Base-by-base conservation (phyloP, 805 yeast species). In the Lachancea mirantina region DNA sequence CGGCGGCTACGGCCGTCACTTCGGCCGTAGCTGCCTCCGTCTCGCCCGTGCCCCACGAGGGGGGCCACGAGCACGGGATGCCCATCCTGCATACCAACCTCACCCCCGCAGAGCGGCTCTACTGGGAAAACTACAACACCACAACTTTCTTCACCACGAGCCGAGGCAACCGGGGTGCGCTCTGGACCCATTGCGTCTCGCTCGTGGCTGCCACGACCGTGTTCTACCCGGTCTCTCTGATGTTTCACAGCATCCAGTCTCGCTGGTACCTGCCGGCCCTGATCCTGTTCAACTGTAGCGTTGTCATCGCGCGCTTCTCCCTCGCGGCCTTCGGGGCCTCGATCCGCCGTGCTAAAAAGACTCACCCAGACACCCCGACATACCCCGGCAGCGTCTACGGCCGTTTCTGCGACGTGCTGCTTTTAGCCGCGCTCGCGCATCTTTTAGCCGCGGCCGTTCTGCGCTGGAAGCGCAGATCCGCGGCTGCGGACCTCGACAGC, bases 91-190 rank as follows among this genome's bases (percentile, higher is more conserved):
- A 69, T 38, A 79, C 82, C 2, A 49, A 72, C 13, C 66, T 88
- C 30, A 67, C 76, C 11, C 79, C 88, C 1, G 81, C 76, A 27
- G 95, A 87, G 55, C 62, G 75, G 35, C 52, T 67, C 17, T 88
- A 70, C 57, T 88, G 96, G 96, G 76, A 75, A 30, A 52, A 58
- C 16, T 88, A 87, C 58, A 76, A 82, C 49, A 75, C 94, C 9
- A 79, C 89, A 2, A 77, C 84, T 3, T 87, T 69, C 54, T 76
- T 84, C 59, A 76, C 72, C 6, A 50, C 72, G 8, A 68, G 67
- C 0, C 26, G 30, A 19, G 67, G 74, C 3, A 67, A 68, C 42
- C 69, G 74, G 36, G 38, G 64, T 9, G 68, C 77, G 1, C 59
- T 87, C 18, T 64, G 65, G 41, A 16, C 26, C 16, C 26, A 16